A percentile compares a stretch with the other conserved stretches of the same genome.
Conservation (phyloP, 371 early-diverging fungal genomes). For the Capillidium rhysosporum region DNA sequence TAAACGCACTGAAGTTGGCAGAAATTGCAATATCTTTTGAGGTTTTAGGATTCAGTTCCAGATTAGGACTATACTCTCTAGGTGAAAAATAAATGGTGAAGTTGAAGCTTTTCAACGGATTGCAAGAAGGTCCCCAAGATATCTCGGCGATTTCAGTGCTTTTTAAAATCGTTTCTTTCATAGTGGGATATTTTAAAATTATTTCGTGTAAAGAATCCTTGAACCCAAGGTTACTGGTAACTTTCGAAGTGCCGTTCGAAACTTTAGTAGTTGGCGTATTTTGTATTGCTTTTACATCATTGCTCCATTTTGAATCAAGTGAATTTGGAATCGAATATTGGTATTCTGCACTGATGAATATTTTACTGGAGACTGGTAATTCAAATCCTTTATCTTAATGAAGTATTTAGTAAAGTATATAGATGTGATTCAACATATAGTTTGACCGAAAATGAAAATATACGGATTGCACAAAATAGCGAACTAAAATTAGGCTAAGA, state of each 20-base stretch:
- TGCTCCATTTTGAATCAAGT: not conserved
- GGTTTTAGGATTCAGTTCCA: not conserved
- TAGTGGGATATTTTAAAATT: not conserved
- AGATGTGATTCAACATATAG: too few species aligned
- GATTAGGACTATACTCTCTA: not conserved
- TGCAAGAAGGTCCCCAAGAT: not conserved
- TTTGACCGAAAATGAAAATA: too few species aligned
- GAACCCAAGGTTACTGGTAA: not conserved
- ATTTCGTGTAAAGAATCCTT: not conserved
- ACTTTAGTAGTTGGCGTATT: not conserved
- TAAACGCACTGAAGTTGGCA: not conserved
- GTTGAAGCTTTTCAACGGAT: not conserved
- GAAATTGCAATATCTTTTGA: not conserved
- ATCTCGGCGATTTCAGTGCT: not conserved
- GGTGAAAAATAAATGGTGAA: not conserved
- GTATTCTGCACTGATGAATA: conserved; percentile 6
- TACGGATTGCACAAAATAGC: too few species aligned
- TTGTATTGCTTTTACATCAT: not conserved
- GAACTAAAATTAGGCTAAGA: too few species aligned
- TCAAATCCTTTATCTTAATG: too few species aligned
- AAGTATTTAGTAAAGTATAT: too few species aligned
- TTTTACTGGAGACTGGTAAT: not conserved
- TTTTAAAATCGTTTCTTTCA: not conserved
- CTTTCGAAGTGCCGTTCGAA: not conserved
- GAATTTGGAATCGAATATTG: conserved; percentile 2